Conservation (phyloP, 2,329 filamentous ascomycete species). For the Sporothrix pallida region DNA sequence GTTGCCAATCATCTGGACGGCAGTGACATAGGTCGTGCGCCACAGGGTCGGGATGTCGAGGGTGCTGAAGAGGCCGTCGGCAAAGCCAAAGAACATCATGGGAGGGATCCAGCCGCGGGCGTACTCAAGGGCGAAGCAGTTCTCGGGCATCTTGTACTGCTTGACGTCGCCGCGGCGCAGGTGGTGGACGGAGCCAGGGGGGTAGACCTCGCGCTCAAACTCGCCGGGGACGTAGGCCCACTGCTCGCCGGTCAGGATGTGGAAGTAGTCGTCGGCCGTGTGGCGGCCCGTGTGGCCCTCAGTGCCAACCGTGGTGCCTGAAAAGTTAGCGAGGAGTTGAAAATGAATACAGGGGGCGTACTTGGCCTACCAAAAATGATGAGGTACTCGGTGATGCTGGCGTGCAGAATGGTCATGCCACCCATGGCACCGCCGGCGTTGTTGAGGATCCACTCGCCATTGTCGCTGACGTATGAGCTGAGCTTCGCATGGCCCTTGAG, state of each 20-base stretch:
- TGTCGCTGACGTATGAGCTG: constrained; percentile 64
- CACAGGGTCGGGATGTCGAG: constrained; percentile 85
- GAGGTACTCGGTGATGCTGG: constrained; percentile 85
- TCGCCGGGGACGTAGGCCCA: constrained; percentile 73
- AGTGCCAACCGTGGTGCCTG: constrained; percentile 75
- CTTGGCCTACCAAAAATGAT: constrained; percentile 72
- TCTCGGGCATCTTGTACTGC: constrained; percentile 81
- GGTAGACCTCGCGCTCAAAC: constrained; percentile 73
- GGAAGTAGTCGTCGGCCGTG: constrained; percentile 93
- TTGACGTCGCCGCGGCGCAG: constrained; percentile 73
- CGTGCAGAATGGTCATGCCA: constrained; percentile 87
- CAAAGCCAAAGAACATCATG: constrained; percentile 89
- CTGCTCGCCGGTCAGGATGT: constrained; percentile 82
- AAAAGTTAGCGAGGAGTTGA: not conserved
- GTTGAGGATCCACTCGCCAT: constrained; percentile 90
- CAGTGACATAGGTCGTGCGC: constrained; percentile 77
- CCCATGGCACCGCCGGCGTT: constrained; percentile 92
- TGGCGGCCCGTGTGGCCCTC: constrained; percentile 88
- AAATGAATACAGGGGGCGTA: too few species aligned
- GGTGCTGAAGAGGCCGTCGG: constrained; percentile 79
- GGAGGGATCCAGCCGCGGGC: constrained; percentile 89
- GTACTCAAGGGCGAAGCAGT: constrained; percentile 83
- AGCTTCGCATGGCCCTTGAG: constrained; percentile 61
- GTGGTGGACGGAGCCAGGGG: constrained; percentile 72
- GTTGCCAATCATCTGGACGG: constrained; percentile 75